Conservation (phyloP, 192 early-diverging fungal species). For the Linnemannia hyalina region DNA sequence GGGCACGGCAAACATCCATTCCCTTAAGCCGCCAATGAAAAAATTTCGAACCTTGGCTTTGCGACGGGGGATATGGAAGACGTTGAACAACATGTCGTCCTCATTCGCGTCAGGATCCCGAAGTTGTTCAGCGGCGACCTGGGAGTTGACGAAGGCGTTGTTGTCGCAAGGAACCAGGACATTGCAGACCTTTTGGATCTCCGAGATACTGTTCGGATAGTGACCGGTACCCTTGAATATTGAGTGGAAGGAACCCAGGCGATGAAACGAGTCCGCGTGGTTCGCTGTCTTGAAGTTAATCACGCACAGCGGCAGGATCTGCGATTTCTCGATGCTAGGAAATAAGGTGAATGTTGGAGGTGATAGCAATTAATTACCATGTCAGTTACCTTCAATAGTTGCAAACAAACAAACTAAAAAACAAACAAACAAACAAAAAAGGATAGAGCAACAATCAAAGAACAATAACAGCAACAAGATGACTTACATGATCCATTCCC, state of each 20-base stretch:
- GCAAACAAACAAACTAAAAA: not conserved
- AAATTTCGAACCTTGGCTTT: slow-evolving; percentile 12
- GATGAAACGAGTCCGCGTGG: slow-evolving; percentile 16
- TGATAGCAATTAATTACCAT: not conserved
- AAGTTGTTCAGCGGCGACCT: not conserved
- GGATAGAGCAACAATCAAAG: not conserved
- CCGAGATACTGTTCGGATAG: slow-evolving; percentile 17
- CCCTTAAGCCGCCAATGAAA: not conserved
- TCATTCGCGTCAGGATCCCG: not conserved
- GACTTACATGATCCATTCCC: slow-evolving; percentile 54
- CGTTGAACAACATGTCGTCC: not conserved
- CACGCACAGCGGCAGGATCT: slow-evolving; percentile 44
- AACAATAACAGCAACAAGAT: slow-evolving; percentile 1
- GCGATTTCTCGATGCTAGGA: slow-evolving; percentile 43
- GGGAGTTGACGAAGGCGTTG: not conserved
- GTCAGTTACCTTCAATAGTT: not conserved
- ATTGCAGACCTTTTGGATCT: slow-evolving; percentile 12
- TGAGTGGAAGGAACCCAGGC: slow-evolving; percentile 11
- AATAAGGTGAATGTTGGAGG: not conserved
- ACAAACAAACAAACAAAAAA: not conserved
- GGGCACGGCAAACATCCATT: not conserved
- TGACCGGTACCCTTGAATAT: slow-evolving; percentile 2
- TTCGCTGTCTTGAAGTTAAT: slow-evolving; percentile 49
- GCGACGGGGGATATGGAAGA: not conserved
- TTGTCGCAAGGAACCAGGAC: slow-evolving; percentile 15